These are phyloP conservation scores for Pseudogymnoascus sp. DNA, from an alignment of 2,329 filamentous ascomycete genomes.

Conservation along the genomic window DNA sequence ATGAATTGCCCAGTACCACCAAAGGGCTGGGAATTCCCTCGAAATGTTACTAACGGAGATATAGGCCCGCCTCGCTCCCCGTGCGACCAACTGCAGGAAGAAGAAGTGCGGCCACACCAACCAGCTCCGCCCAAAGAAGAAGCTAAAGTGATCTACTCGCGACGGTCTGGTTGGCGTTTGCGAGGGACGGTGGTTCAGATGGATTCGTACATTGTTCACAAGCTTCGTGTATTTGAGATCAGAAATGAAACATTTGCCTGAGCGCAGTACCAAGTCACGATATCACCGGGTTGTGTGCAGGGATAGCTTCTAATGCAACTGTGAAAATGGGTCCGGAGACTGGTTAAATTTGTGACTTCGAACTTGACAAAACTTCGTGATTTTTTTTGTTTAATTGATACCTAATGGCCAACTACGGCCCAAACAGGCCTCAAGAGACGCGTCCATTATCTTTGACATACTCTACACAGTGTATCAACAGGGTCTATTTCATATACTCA, in stretches of 20 bases:
- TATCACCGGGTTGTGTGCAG: not conserved
- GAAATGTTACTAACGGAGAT: conserved; percentile 19
- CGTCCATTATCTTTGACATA: not conserved
- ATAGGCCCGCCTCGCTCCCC: conserved; percentile 78
- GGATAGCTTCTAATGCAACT: conserved; percentile 3
- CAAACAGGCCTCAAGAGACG: not conserved
- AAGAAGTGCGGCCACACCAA: conserved; percentile 99
- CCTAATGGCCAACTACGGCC: not conserved
- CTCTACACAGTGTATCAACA: not conserved
- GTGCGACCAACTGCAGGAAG: conserved; percentile 99
- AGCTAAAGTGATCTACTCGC: conserved; percentile 76
- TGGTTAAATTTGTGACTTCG: not conserved
- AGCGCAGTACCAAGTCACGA: conserved; percentile 1
- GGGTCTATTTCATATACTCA: not conserved
- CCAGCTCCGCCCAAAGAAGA: conserved; percentile 99
- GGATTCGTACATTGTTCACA: conserved; percentile 7
- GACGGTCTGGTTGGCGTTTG: conserved; percentile 8
- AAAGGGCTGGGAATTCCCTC: not conserved
- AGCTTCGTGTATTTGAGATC: conserved; percentile 8
- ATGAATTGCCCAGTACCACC: not conserved
- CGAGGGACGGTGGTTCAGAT: conserved; percentile 8
- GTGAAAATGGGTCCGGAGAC: not conserved
- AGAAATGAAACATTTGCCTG: conserved; percentile 9
- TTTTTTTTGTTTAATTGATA: not conserved
- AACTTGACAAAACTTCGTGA: not conserved